Evolutionary conservation across 495 filamentous ascomycete species (phyloP).

Genomic region (Penicillium taxi): DNA sequence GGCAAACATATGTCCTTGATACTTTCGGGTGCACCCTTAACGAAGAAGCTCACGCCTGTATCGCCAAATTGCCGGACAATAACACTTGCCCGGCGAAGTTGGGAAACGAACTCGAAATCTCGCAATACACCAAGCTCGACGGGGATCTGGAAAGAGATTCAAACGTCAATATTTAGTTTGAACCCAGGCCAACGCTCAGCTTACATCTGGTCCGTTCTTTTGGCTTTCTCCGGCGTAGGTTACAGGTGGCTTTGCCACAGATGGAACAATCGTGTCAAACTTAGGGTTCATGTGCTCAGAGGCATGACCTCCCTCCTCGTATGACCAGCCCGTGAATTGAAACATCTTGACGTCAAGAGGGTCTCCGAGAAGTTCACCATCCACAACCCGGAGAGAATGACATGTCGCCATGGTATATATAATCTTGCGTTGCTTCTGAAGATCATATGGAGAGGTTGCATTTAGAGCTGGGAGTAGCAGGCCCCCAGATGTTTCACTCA

Average conservation of each 20-base stretch:
- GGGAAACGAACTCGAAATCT: constrained; percentile 91
- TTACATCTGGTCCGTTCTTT: constrained; percentile 22
- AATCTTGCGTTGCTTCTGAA: constrained; percentile 58
- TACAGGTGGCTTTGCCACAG: constrained; percentile 68
- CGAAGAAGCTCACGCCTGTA: constrained; percentile 71
- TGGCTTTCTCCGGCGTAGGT: constrained; percentile 4
- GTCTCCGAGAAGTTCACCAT: constrained; percentile 84
- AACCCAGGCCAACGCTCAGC: neutral
- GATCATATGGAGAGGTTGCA: constrained; percentile 48
- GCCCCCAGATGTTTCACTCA: constrained; percentile 43
- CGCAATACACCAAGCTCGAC: constrained; percentile 83
- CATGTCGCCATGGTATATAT: constrained; percentile 97
- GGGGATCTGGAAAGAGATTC: constrained; percentile 16
- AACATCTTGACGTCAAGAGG: constrained; percentile 99
- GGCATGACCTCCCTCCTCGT: constrained; percentile 62
- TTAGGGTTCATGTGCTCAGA: constrained; percentile 49
- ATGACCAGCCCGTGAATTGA: constrained; percentile 90
- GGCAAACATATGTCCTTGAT: constrained; percentile 85
- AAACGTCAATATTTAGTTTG: neutral
- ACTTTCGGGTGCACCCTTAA: constrained; percentile 95
- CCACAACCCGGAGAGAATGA: constrained; percentile 80
- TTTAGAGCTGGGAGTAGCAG: constrained; percentile 41
- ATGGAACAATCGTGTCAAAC: constrained; percentile 61
- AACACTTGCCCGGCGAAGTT: constrained; percentile 89
- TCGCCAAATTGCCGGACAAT: constrained; percentile 80